Base-by-base conservation (phyloP, 2,329 filamentous ascomycete genomes). In the Dactylellina drechsleri region DNA sequence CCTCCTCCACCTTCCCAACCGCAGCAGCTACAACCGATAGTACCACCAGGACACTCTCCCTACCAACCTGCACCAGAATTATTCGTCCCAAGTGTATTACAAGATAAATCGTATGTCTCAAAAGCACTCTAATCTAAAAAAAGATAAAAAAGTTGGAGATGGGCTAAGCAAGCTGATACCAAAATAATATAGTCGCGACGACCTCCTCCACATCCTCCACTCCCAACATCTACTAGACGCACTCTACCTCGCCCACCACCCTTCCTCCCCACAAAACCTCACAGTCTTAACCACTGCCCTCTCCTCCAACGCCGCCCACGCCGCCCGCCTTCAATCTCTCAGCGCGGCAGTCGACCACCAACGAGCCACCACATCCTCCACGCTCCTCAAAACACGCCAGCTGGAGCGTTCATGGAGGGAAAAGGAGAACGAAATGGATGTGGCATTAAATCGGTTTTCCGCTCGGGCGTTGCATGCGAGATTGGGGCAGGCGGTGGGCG, bases 341-440 rank as follows among this genome's bases (percentile, higher is more conserved):
- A 82, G 90, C 12, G 81, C 82, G 10, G 79, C 80, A 16, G 79
- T 85, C 1, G 66, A 66, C 3, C 86, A 86, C 77, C 86, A 90
- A 79, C 90, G 94, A 66, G 86, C 88, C 28, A 85, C 87, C 0
- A 91, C 92, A 0, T 92, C 96, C 80, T 90, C 92, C 2, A 90
- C 93, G 72, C 87, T 98, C 0, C 86, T 98, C 0, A 87, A 92
- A 10, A 88, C 95, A 20, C 91, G 94, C 79, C 91, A 92, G 0
- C 87, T 97, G 15, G 95, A 98, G 83, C 88, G 93, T n/a, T 90
- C 94, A 80, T 98, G 95, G 92, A 88, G 90, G 66, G 88, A 91
- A 78, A 96, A 95, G 82, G 92, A 98, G 82, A 86, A 88, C 0
- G 92, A 95, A 79, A 95, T 97, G 87, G 95, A 98, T 81, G 86